These are phyloP conservation scores for Phascolomyces articulosus DNA, from an alignment of 371 early-diverging fungal genomes.

Conservation along the genomic window DNA sequence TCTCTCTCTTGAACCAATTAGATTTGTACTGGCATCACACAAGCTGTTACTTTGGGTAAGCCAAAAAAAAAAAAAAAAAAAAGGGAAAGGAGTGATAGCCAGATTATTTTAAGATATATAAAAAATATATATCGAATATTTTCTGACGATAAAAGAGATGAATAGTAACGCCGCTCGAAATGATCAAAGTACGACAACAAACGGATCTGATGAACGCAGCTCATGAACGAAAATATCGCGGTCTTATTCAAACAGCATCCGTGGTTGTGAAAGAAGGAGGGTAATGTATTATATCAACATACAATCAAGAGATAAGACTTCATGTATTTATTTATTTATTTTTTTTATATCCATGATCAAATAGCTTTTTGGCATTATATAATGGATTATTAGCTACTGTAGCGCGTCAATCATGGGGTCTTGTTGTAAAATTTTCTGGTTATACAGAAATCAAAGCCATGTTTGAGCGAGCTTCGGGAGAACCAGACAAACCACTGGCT, in stretches of 20 bases:
- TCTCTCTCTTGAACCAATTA: constrained; percentile 6
- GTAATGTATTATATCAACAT: constrained; percentile 19
- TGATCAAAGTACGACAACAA: constrained; percentile 59
- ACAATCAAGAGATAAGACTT: too few relatives aligned
- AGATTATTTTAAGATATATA: too few relatives aligned
- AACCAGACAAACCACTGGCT: constrained; percentile 29
- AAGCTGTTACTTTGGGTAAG: constrained; percentile 51
- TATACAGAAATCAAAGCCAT: constrained; percentile 48
- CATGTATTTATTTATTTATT: background rate
- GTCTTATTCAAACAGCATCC: constrained; percentile 44
- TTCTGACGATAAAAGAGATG: constrained; percentile 1
- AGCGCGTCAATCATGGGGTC: constrained; percentile 52
- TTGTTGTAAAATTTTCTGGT: constrained; percentile 54
- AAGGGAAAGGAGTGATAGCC: background rate
- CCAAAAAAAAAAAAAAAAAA: background rate
- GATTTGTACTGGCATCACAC: constrained; percentile 57
- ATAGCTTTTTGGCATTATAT: constrained; percentile 47
- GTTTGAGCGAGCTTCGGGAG: constrained; percentile 33
- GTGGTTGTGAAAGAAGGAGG: constrained; percentile 49
- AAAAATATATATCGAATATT: too few relatives aligned
- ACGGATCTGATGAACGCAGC: constrained; percentile 40
- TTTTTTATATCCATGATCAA: background rate
- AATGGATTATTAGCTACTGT: constrained; percentile 55
- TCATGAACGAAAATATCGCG: constrained; percentile 43
- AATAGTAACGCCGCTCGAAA: constrained; percentile 55